Conservation (phyloP, 495 filamentous ascomycete species). For the Podospora pseudopauciseta region DNA sequence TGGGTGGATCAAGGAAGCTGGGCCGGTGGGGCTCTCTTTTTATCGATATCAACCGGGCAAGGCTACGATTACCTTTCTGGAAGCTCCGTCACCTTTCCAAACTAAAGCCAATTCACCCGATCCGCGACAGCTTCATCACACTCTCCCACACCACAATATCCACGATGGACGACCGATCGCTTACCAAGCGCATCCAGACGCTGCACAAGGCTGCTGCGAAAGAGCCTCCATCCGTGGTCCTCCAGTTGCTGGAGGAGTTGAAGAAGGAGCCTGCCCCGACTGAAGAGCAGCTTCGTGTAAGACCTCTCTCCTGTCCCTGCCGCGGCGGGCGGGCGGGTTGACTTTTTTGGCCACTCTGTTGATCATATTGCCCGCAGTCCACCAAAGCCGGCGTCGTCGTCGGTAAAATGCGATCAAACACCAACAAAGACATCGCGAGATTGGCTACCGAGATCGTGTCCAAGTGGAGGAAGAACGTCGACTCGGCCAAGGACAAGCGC, state of each 20-base stretch:
- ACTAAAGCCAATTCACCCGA: not conserved
- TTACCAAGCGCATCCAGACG: conserved; percentile 66
- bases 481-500: conserved; percentile 60
- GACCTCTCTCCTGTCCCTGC: conserved; percentile 16
- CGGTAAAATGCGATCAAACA: conserved; percentile 73
- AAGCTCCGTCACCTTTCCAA: not conserved
- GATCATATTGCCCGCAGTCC: conserved; percentile 45
- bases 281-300: conserved; percentile 75
- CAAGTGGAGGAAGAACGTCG: conserved; percentile 82
- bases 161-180: conserved; percentile 76
- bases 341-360: not conserved
- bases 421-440: conserved; percentile 69
- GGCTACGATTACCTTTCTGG: not conserved
- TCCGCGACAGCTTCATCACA: not conserved
- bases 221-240: conserved; percentile 61
- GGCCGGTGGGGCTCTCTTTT: not conserved
- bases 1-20: not conserved
- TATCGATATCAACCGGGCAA: not conserved
- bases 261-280: conserved; percentile 75
- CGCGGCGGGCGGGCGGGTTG: not conserved
- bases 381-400: conserved; percentile 88
- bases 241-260: conserved; percentile 69
- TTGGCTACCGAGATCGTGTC: conserved; percentile 75
- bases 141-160: not conserved
- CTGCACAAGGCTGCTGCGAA: conserved; percentile 71